Percentiles rank a stretch among this genome's conserved stretches.
These are phyloP conservation scores for Chlorella sp. DNA, from an alignment of 139 green algal species.

Conservation along the genomic window DNA sequence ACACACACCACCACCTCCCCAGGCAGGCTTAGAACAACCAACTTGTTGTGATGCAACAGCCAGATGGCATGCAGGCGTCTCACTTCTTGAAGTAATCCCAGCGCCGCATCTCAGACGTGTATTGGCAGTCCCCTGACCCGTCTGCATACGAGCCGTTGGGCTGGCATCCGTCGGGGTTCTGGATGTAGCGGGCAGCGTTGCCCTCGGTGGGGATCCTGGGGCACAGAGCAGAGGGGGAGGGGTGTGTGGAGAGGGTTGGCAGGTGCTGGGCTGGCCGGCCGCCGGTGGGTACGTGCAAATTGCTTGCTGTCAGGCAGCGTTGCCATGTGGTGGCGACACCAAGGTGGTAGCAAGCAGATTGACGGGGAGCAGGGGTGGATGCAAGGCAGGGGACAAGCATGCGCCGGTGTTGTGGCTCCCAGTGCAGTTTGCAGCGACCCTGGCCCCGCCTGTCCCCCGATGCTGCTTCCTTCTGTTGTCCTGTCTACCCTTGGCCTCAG, in stretches of 20 bases:
- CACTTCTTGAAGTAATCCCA: slow-evolving; percentile 73
- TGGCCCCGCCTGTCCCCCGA: no score
- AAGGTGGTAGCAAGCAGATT: no score
- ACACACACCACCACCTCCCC: no score
- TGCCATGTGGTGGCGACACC: no score
- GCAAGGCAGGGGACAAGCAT: slow-evolving; percentile 49
- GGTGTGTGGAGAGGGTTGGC: neutral
- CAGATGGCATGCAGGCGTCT: no score
- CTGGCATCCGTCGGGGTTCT: slow-evolving; percentile 14
- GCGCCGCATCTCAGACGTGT: slow-evolving; percentile 41
- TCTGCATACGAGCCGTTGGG: slow-evolving; percentile 7
- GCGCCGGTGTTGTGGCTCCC: no score
- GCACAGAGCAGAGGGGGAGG: neutral
- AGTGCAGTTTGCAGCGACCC: no score
- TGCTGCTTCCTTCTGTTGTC: no score
- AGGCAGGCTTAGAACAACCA: no score
- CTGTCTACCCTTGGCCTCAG: neutral
- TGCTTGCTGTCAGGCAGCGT: no score
- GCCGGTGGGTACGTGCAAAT: no score
- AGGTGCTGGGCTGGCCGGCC: neutral
- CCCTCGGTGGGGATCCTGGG: slow-evolving; percentile 64
- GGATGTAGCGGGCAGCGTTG: slow-evolving; percentile 59
- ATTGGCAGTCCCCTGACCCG: slow-evolving; percentile 33
- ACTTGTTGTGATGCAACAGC: no score
- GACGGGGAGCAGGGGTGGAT: slow-evolving; percentile 17